These are phyloP conservation scores for Pseudonitzschia delicatissima DNA, from an alignment of 108 stramenopile species.

Conservation along the genomic window DNA sequence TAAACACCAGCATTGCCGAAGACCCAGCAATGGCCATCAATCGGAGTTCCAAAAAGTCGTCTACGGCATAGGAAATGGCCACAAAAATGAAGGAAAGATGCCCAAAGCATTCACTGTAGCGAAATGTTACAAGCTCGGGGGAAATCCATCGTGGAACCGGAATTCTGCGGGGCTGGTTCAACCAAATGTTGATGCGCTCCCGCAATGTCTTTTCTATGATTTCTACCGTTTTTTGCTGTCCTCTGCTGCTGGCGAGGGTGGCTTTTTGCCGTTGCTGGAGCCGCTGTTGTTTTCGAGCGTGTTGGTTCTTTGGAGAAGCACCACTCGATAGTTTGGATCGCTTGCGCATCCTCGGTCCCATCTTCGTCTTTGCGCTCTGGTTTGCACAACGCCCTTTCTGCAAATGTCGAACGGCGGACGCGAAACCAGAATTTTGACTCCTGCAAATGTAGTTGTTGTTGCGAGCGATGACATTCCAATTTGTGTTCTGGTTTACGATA, in stretches of 20 bases:
- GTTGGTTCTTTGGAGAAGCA: not conserved
- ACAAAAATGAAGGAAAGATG: conserved; percentile 82
- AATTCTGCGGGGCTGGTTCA: conserved; percentile 52
- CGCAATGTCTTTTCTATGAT: not conserved
- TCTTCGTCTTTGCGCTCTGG: no score
- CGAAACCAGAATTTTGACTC: no score
- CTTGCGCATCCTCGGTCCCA: not conserved
- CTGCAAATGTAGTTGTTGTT: no score
- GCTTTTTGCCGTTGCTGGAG: not conserved
- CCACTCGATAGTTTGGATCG: not conserved
- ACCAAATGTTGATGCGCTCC: conserved; percentile 2
- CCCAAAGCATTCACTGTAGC: conserved; percentile 68
- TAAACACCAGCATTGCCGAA: conserved; percentile 74
- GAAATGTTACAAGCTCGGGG: conserved; percentile 58
- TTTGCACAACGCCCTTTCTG: no score
- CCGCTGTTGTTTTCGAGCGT: not conserved
- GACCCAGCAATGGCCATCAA: conserved; percentile 73
- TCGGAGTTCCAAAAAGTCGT: conserved; percentile 74
- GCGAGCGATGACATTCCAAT: no score
- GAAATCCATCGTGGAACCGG: conserved; percentile 80
- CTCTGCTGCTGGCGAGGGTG: not conserved
- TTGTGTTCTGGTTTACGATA: no score
- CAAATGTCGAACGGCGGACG: no score
- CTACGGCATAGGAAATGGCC: conserved; percentile 68
- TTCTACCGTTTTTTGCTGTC: no score